A percentile compares a stretch with the other conserved stretches of the same genome.
phyloP scores from a whole-genome alignment of 164 flowering plant species.

The Kalanchoe fedtschenkoi region DNA sequence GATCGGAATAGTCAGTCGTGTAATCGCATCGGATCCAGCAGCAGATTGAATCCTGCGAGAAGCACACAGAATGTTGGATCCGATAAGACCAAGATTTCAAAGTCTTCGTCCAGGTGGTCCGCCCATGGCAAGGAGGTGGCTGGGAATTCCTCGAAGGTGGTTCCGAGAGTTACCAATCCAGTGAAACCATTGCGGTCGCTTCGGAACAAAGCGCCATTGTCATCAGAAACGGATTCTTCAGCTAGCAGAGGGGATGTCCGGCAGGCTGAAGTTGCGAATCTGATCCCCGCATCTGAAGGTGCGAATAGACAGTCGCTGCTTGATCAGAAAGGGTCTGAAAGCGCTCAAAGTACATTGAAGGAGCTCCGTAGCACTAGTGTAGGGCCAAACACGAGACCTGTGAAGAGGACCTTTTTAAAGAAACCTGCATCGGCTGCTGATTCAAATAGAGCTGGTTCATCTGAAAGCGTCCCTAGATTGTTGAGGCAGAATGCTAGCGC shows the following conservation, averaged over 20 bases:
- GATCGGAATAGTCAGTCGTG: constrained; percentile 18
- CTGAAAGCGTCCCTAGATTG: constrained; percentile 19
- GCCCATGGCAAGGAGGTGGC: constrained; percentile 42
- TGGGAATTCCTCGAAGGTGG: constrained; percentile 50
- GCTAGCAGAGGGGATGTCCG: constrained; percentile 17
- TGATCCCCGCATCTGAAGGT: not conserved
- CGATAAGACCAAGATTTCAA: constrained; percentile 28
- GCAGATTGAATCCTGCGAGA: constrained; percentile 37
- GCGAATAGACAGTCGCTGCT: constrained; percentile 2
- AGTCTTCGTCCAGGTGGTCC: constrained; percentile 22
- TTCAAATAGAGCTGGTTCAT: constrained; percentile 15
- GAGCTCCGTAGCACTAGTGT: constrained; percentile 1
- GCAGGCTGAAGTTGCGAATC: not conserved
- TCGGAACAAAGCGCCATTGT: constrained; percentile 19
- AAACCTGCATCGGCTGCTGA: not conserved
- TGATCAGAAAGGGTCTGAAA: not conserved
- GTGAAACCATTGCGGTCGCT: constrained; percentile 21
- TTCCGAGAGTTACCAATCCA: constrained; percentile 13
- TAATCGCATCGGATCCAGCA: constrained; percentile 58
- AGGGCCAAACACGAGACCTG: not conserved
- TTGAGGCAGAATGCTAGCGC: constrained; percentile 18
- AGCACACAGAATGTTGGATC: constrained; percentile 19
- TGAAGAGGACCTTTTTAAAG: not conserved
- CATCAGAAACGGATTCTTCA: constrained; percentile 32
- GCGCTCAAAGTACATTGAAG: not conserved